Base-by-base conservation (phyloP, 768 basidiomycete genomes). In the Psilocybe sp. region DNA sequence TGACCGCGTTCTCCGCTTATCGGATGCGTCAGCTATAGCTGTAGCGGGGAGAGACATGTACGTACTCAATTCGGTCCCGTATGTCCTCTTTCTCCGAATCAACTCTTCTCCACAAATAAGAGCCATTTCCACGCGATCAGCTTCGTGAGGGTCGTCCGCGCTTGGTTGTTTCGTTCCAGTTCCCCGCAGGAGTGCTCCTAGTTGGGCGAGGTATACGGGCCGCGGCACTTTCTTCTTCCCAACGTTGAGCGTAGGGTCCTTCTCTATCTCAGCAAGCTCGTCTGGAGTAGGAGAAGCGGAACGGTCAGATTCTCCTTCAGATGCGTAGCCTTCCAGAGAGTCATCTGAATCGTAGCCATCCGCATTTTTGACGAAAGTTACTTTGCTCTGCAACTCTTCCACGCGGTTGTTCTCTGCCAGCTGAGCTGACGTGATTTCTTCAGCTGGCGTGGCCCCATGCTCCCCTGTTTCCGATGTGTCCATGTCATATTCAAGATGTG, bases 181-280 rank as follows among this genome's bases (percentile, higher is more conserved):
- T 14, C 77, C 76, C 32, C 86, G 79, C n/a, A 98, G 69, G 59
- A 97, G 71, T 43, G 82, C 81, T 4, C 84, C 84, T 4, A 99
- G 74, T 61, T 98, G 94, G 7, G 79, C 79, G 11, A 98, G 81
- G 65, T 98, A 99, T 8, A 98, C 90, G 0, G 97, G 97, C 14
- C 84, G 78, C n/a, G 76, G 62, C 12, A 88, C 74, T 58, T 85
- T 92, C 68, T 84, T 85, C 32, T 68, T 68, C 6, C 83, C 84
- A 6, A 89, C 75, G 41, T 78, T 81, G 33, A 96, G 70, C 1
- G 89, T 85, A 0, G 95, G 95, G 57, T 98, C 93, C 45, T 79
- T 84, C 60, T 89, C 90, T 31, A 91, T 85, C 60, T 90, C 92
- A 15, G 78, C 87, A 6, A 95, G 80, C 56, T 90, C 88, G 3